Evolutionary conservation across 352 stramenopile genomes (phyloP).

Genomic region (Phytophthora sojae): DNA sequence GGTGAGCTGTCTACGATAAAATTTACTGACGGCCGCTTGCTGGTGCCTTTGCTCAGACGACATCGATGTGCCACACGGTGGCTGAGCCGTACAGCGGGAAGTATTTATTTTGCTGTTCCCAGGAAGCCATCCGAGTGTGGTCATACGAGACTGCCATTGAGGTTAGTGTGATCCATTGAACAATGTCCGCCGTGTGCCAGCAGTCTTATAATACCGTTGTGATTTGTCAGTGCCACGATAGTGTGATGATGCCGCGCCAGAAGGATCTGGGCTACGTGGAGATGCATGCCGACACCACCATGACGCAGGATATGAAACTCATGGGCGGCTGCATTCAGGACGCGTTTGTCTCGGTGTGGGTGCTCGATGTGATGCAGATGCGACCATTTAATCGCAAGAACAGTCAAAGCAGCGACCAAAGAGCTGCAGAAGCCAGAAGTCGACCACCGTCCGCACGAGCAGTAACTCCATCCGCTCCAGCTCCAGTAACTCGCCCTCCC

Average conservation of each 20-base stretch:
- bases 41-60: constrained; percentile 54
- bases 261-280: constrained; percentile 67
- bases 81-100: constrained; percentile 81
- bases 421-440: constrained; percentile 13
- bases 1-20: neutral
- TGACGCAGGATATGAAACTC: constrained; percentile 86
- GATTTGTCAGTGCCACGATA: constrained; percentile 73
- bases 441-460: constrained; percentile 30
- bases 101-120: constrained; percentile 80
- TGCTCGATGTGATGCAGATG: constrained; percentile 79
- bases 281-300: constrained; percentile 72
- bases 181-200: too few species aligned
- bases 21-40: neutral
- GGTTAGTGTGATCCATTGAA: constrained; percentile 33
- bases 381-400: constrained; percentile 61
- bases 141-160: constrained; percentile 86
- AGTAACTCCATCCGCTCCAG: constrained; percentile 5
- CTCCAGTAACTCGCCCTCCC: neutral
- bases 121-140: constrained; percentile 83
- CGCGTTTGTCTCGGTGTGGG: constrained; percentile 84
- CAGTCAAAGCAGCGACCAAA: constrained; percentile 19
- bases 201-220: too few species aligned
- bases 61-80: constrained; percentile 82
- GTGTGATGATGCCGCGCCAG: constrained; percentile 58
- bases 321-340: constrained; percentile 85